Percentiles rank a stretch among this genome's conserved stretches.
These are phyloP conservation scores for Amanita rimosa DNA, from an alignment of 768 basidiomycete genomes.

Conservation along the genomic window DNA sequence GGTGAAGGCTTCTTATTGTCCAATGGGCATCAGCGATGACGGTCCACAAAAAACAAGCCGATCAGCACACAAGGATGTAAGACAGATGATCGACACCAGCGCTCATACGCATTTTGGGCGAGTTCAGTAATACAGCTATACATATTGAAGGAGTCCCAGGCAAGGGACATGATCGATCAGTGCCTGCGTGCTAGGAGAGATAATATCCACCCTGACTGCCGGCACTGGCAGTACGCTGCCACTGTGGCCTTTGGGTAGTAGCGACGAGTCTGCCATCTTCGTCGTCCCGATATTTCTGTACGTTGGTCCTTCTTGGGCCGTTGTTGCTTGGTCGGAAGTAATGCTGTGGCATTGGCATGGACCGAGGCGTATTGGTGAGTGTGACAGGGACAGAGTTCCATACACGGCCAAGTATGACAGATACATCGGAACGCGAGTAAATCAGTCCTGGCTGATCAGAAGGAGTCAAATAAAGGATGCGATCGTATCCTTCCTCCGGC, in stretches of 20 bases:
- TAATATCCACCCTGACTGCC: neutral
- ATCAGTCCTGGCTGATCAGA: conserved; percentile 27
- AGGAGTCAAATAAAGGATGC: conserved; percentile 36
- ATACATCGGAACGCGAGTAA: conserved; percentile 42
- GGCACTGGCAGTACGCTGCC: neutral
- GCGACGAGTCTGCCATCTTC: conserved; percentile 4
- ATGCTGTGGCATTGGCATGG: neutral
- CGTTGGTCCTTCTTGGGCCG: neutral
- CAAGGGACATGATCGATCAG: neutral
- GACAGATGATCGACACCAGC: neutral
- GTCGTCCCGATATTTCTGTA: neutral
- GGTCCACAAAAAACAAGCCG: neutral
- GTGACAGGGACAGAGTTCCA: conserved; percentile 29
- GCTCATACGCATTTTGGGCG: neutral
- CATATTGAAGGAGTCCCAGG: neutral
- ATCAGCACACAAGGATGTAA: neutral
- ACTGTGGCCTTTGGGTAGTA: neutral
- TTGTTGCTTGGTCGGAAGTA: neutral
- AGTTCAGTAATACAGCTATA: neutral
- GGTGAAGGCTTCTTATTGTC: conserved; percentile 19
- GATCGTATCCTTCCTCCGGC: conserved; percentile 54
- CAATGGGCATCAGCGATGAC: neutral
- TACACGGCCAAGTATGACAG: conserved; percentile 39
- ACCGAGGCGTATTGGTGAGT: conserved; percentile 4
- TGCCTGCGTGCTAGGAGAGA: neutral